Percentiles rank a stretch among this genome's conserved stretches.
These are phyloP conservation scores for Xylaria longipes DNA, from an alignment of 495 filamentous ascomycete genomes.

Conservation along the genomic window DNA sequence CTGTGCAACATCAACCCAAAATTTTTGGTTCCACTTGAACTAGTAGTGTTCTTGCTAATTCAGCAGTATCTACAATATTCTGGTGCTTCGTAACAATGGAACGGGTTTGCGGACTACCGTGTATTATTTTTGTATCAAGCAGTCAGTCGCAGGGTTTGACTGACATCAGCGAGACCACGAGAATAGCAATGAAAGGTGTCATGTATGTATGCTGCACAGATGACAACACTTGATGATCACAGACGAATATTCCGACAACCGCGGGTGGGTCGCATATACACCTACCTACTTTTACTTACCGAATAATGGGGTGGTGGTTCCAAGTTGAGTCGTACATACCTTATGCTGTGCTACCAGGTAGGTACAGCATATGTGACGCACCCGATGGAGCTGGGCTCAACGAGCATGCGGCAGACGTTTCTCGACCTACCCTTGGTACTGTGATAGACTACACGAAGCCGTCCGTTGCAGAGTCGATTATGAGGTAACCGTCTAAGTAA, in stretches of 20 bases:
- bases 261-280: neutral
- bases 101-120: neutral
- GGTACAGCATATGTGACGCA: neutral
- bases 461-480: neutral
- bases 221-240: conserved; percentile 20
- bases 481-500: neutral
- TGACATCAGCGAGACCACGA: conserved; percentile 6
- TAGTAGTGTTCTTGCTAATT: neutral
- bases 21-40: neutral
- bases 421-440: neutral
- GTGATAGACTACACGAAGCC: neutral
- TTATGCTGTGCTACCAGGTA: conserved; percentile 1
- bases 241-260: conserved; percentile 1
- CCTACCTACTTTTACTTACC: conserved; percentile 15
- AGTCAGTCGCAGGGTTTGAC: neutral
- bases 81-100: neutral
- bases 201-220: conserved; percentile 3
- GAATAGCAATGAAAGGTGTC: neutral
- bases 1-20: neutral
- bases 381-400: neutral
- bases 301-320: neutral
- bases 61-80: neutral
- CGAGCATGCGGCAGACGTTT: neutral
- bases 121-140: neutral
- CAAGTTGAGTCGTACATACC: neutral